Evolutionary conservation across 192 early-diverging fungal species (phyloP), one percentile per base, ranked within the genome.

Genomic region (Pilobolus umbonatus): DNA sequence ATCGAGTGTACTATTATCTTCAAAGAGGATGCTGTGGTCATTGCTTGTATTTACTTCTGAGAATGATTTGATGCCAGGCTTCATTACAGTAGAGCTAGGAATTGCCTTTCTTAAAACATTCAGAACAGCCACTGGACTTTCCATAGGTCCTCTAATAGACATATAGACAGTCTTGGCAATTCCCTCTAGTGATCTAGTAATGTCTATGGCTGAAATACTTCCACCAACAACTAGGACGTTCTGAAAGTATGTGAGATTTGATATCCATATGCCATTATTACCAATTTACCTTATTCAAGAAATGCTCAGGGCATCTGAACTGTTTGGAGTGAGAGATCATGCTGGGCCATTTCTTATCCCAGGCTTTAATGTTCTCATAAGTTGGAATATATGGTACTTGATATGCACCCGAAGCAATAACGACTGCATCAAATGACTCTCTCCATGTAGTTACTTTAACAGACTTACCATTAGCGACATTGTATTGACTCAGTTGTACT

Each of bases 1-100:
- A 9, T 78, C 75, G 19, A 72, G 25, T 24, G 57, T 60, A 2
- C 74, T 78, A 22, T 75, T 79, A 64, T 88, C 86, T 1, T 66
- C 72, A 71, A 88, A 86, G 15, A 25, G 30, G 22, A 65, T 43
- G 1, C 19, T 53, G 2, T 49, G 56, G 35, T 65, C 50, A 1
- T 50, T 21, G 4, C 43, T 21, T 1, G 48, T 49, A 43, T 65
- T 30, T 8, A 11, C 30, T 35, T 65, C 45, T 15, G 48, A 57
- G 29, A 65, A 58, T 8, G 38, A 36, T n/a, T 30, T 36, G 3
- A 65, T 26, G 14, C 9, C 17, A 35, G 56, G 39, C 26, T 30
- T 28, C 17, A 52, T 25, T 4, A 24, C 35, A 4, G 32, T 32
- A 0, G 55, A 38, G 11, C 43, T 38, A 9, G 64, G 64, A 31